Percentiles rank a stretch among this genome's conserved stretches.
These are phyloP conservation scores for Fraxinus baroniana DNA, from an alignment of 305 asterid species.

Conservation along the genomic window DNA sequence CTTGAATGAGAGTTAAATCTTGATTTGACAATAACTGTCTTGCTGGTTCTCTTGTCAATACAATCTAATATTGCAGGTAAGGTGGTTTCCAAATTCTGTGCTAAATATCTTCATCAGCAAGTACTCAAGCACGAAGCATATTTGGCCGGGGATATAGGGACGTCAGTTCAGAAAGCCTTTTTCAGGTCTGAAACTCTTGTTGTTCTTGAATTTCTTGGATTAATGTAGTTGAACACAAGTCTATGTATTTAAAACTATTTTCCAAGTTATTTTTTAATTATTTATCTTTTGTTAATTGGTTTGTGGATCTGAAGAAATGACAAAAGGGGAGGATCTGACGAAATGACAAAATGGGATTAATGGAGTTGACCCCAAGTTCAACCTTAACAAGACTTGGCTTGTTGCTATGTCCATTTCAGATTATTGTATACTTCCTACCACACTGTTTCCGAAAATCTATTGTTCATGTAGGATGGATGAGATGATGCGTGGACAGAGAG, in stretches of 20 bases:
- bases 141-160: slow-evolving; percentile 74
- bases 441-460: not conserved
- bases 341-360: not conserved
- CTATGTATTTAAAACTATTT: not conserved
- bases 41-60: not conserved
- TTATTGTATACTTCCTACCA: not conserved
- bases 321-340: not conserved
- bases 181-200: slow-evolving; percentile 53
- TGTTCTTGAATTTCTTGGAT: not conserved
- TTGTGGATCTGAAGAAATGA: not conserved
- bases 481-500: slow-evolving; percentile 98
- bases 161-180: slow-evolving; percentile 73
- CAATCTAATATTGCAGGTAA: slow-evolving; percentile 56
- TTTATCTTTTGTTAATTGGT: not conserved
- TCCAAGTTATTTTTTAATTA: not conserved
- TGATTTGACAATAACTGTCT: not conserved
- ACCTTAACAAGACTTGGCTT: not conserved
- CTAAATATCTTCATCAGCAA: slow-evolving; percentile 91
- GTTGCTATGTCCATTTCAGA: not conserved
- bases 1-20: not conserved
- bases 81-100: slow-evolving; percentile 95
- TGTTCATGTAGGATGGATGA: slow-evolving; percentile 88
- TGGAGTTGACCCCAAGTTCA: not conserved
- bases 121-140: slow-evolving; percentile 89
- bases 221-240: not conserved